Evolutionary conservation across 73 alveolate genomes (phyloP).

Genomic region (Paramecium octaurelia): DNA sequence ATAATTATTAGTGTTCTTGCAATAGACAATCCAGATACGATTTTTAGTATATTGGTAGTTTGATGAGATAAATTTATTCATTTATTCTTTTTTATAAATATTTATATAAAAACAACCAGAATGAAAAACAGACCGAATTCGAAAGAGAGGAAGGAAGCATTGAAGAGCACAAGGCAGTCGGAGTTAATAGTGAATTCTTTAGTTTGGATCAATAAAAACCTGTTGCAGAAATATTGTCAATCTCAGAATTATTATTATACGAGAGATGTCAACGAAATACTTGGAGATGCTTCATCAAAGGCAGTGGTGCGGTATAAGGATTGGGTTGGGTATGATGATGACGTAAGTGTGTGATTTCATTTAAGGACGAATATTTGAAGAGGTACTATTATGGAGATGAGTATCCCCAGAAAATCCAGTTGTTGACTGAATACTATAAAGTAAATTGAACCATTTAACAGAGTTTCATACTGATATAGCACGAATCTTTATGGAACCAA

Average conservation of each 20-base stretch:
- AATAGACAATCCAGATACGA: too few species aligned
- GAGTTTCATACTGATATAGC: slow-evolving; percentile 63
- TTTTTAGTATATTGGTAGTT: background rate
- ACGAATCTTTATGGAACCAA: slow-evolving; percentile 54
- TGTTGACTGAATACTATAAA: slow-evolving; percentile 57
- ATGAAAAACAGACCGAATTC: background rate
- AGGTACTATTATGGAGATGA: slow-evolving; percentile 45
- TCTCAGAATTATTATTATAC: slow-evolving; percentile 24
- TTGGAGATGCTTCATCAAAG: background rate
- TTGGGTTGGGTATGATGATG: slow-evolving; percentile 10
- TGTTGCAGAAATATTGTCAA: background rate
- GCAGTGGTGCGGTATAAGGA: slow-evolving; percentile 23
- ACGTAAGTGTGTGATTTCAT: background rate
- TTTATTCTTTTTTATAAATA: background rate
- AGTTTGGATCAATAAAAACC: background rate
- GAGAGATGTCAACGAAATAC: slow-evolving; percentile 8
- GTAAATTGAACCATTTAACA: background rate
- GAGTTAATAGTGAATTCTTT: background rate
- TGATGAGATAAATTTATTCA: background rate
- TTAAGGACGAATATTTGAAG: slow-evolving; percentile 55
- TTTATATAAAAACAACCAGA: background rate
- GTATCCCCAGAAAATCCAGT: slow-evolving; percentile 53
- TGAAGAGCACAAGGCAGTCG: background rate
- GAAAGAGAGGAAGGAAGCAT: background rate
- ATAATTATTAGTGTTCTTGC: too few species aligned